These are phyloP conservation scores for Flaveria sonorensis DNA, from an alignment of 129 eudicot genomes.

Conservation along the genomic window DNA sequence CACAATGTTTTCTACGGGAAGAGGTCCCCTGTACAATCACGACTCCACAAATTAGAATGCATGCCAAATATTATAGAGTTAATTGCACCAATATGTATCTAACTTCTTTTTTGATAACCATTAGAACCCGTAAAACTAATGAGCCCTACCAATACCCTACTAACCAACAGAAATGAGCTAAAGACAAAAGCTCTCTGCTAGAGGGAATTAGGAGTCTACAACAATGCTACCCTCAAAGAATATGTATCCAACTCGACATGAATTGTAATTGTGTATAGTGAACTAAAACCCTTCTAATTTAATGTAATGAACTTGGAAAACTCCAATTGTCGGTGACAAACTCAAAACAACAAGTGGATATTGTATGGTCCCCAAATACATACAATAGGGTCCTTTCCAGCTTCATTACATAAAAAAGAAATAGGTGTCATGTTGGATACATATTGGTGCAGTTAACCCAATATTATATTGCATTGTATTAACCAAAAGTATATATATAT, in stretches of 20 bases:
- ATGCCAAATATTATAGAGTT: not conserved
- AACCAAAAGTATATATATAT: not conserved
- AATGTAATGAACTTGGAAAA: no score
- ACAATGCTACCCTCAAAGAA: not conserved
- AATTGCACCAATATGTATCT: not conserved
- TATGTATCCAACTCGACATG: not conserved
- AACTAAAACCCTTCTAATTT: not conserved
- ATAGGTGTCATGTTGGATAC: not conserved
- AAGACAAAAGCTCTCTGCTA: not conserved
- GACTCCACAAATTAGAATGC: not conserved
- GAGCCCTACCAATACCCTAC: not conserved
- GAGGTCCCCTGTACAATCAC: slow-evolving; percentile 76
- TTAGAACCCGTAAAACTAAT: not conserved
- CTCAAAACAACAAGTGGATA: no score
- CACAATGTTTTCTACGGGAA: slow-evolving; percentile 77
- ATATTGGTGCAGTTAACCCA: not conserved
- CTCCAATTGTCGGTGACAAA: no score
- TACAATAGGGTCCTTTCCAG: not conserved
- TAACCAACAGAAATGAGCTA: not conserved
- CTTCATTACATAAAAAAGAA: not conserved
- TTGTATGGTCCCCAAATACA: not conserved
- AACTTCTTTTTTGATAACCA: not conserved
- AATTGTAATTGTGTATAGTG: not conserved
- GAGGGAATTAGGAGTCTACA: not conserved
- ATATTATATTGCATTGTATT: not conserved